A percentile compares a stretch with the other conserved stretches of the same genome.
Conservation (phyloP, 192 early-diverging fungal species). For the Helicostylum pulchrum region DNA sequence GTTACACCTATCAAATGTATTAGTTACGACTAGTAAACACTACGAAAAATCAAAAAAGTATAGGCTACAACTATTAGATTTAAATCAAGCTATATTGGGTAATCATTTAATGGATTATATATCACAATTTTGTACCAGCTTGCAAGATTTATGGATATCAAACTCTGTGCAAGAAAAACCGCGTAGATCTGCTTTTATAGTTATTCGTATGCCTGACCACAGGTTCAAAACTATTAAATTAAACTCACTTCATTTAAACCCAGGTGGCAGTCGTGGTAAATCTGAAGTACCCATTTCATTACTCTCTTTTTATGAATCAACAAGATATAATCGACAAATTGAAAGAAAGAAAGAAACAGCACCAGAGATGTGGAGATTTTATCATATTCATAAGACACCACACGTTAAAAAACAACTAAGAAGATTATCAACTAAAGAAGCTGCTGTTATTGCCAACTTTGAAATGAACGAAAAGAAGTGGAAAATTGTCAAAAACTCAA, state of each 20-base stretch:
- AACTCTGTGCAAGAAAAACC: conserved; percentile 1
- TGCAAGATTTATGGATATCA: background rate
- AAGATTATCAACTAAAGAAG: background rate
- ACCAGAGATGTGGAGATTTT: conserved; percentile 14
- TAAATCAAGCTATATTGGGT: conserved; percentile 4
- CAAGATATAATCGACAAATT: background rate
- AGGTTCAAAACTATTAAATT: conserved; percentile 2
- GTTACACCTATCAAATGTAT: background rate
- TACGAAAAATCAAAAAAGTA: background rate
- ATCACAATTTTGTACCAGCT: background rate
- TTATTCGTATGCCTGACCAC: conserved; percentile 11
- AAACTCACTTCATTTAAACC: conserved; percentile 4
- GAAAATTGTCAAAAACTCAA: background rate
- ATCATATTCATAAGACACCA: background rate
- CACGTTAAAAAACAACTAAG: background rate
- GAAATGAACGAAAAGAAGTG: conserved; percentile 12
- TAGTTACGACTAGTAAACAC: conserved; percentile 2
- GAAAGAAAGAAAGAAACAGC: background rate
- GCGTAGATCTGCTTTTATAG: background rate
- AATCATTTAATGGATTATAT: conserved; percentile 18
- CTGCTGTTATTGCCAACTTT: conserved; percentile 4
- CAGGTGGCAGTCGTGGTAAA: background rate
- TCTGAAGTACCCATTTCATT: background rate
- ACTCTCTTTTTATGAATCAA: conserved; percentile 11
- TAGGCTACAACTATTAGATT: background rate